phyloP scores from a whole-genome alignment of 768 basidiomycete species.

The Nevesoporus exiguus region DNA sequence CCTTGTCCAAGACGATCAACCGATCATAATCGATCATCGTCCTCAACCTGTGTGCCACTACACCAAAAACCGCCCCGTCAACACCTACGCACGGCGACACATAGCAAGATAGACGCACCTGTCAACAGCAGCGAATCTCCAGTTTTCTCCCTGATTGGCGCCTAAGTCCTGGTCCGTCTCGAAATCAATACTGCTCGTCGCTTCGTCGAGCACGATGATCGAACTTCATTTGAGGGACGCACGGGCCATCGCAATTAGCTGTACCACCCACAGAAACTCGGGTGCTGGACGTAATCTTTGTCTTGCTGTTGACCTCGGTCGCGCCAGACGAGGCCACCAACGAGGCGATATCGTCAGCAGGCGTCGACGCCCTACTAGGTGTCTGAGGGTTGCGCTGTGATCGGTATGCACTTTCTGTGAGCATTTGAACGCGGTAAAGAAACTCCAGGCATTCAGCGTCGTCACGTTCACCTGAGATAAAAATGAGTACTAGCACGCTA shows the following conservation, averaged over 20 bases:
- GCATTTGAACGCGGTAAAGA: too few species aligned
- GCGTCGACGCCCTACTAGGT: conserved; percentile 44
- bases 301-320: conserved; percentile 57
- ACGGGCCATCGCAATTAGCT: conserved; percentile 82
- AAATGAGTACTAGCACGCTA: not conserved
- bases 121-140: conserved; percentile 69
- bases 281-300: conserved; percentile 63
- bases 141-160: conserved; percentile 88
- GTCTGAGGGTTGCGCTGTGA: conserved; percentile 49
- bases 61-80: conserved; percentile 2
- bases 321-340: conserved; percentile 38
- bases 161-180: too few species aligned
- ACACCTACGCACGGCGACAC: not conserved
- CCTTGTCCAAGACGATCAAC: conserved; percentile 68
- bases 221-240: conserved; percentile 68
- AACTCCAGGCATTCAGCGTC: conserved; percentile 81
- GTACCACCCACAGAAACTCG: conserved; percentile 82
- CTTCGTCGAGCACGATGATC: conserved; percentile 79
- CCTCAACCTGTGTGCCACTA: conserved; percentile 66
- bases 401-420: too few species aligned
- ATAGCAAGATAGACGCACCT: conserved; percentile 38
- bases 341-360: conserved; percentile 39
- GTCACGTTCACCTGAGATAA: conserved; percentile 58
- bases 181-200: too few species aligned
- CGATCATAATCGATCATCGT: conserved; percentile 83